These are phyloP conservation scores for Malus domestica DNA, from an alignment of 306 rosid species.

Conservation along the genomic window DNA sequence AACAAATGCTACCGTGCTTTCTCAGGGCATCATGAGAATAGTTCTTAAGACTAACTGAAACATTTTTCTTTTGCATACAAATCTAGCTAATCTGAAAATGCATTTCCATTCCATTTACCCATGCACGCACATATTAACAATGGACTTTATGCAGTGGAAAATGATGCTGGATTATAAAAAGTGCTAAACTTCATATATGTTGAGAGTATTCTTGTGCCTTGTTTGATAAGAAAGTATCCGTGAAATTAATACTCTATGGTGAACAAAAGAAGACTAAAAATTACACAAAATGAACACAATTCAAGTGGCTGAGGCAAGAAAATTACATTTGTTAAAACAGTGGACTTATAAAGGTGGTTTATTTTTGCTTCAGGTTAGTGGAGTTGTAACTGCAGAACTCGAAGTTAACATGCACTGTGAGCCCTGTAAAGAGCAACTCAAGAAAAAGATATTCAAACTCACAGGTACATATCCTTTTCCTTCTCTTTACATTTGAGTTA, in stretches of 20 bases:
- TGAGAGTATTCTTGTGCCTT: too few species aligned
- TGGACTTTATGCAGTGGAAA: not conserved
- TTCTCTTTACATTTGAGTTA: too few species aligned
- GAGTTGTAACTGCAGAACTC: conserved; percentile 66
- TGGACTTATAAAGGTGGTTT: not conserved
- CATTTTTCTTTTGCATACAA: not conserved
- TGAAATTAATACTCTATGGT: too few species aligned
- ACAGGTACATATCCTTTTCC: too few species aligned
- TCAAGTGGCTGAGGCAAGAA: too few species aligned
- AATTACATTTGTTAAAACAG: not conserved
- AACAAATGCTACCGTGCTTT: not conserved
- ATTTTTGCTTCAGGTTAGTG: conserved; percentile 49
- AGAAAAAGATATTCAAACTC: conserved; percentile 74
- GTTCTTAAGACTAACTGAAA: not conserved
- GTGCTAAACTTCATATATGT: not conserved
- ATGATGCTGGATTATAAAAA: not conserved
- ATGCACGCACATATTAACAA: not conserved
- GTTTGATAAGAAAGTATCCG: too few species aligned
- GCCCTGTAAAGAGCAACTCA: conserved; percentile 86
- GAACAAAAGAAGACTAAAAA: too few species aligned
- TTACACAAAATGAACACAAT: too few species aligned
- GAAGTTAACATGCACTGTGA: conserved; percentile 91
- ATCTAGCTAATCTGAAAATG: not conserved
- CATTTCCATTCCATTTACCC: not conserved
- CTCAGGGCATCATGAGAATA: not conserved